phyloP scores from a whole-genome alignment of 139 green algal genomes.

The Picochlorum costavermella region DNA sequence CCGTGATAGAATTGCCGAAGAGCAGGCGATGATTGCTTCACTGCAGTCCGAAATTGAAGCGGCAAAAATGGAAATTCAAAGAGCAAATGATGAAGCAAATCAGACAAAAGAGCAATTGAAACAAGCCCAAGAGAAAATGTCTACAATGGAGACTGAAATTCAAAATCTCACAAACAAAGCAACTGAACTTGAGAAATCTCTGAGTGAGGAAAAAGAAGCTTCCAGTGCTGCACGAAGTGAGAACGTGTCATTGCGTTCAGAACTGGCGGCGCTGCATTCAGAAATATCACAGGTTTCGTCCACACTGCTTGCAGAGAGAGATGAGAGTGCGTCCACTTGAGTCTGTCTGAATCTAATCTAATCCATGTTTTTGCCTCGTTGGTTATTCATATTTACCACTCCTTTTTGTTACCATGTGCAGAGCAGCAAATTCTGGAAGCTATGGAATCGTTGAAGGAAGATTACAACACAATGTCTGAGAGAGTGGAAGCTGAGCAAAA shows the following conservation, averaged over 20 bases:
- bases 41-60: conserved; percentile 17
- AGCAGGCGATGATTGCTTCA: conserved; percentile 8
- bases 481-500: conserved; percentile 34
- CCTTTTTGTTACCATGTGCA: conserved; percentile 4
- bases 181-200: conserved; percentile 11
- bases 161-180: conserved; percentile 6
- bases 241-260: conserved; percentile 22
- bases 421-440: conserved; percentile 19
- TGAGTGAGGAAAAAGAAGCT: conserved; percentile 15
- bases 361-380: neutral
- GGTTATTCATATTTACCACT: neutral
- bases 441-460: conserved; percentile 18
- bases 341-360: neutral
- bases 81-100: neutral
- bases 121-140: conserved; percentile 5
- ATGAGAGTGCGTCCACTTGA: conserved; percentile 16
- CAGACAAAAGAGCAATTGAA: neutral
- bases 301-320: conserved; percentile 17
- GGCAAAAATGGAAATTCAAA: conserved; percentile 6
- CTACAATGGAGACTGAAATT: conserved; percentile 7
- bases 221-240: conserved; percentile 20
- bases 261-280: conserved; percentile 25
- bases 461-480: conserved; percentile 28
- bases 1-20: conserved; percentile 9
- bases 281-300: conserved; percentile 20